Base-by-base conservation (phyloP, 305 asterid species). In the Fraxinus velutina region DNA sequence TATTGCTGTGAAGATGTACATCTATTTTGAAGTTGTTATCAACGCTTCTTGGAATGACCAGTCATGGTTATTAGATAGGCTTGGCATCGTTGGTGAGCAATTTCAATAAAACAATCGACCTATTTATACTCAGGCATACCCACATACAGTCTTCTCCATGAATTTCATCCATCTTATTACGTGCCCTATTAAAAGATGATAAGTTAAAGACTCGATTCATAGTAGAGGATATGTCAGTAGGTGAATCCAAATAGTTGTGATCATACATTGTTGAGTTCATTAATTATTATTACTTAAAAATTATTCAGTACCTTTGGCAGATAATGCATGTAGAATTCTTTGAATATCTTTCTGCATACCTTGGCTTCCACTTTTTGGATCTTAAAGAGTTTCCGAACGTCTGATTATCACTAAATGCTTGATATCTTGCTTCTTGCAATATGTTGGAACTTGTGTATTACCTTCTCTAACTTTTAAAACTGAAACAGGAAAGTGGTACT, bases 401-500 rank as follows among this genome's bases (percentile, higher is more conserved):
- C 27, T 76, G 80, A 77, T 57, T 57, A 36, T 73, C 24, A 17
- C 29, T n/a, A 66, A 74, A 13, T 17, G 57, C 34, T 75, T 6
- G 76, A 27, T 37, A 15, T 47, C 24, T 37, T 79, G 42, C 22
- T 44, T n/a, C 73, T 71, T 79, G 13, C 60, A 52, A 30, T 52
- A 33, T 80, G 34, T 66, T 42, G 24, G 33, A 60, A 71, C 39
- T 36, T 39, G 78, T 78, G 32, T 22, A 24, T 75, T 15, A 37
- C 13, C 79, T 57, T 30, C 24, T 13, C 76, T 62, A 82, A 77
- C 57, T 78, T 77, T 22, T 60, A 79, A 79, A 78, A 72, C 70
- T 76, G 62, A 70, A 80, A 88, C 91, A 93, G 98, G 99, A 86
- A 86, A 95, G 98, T 89, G 96, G 98, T 75, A 92, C 98, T 80